phyloP scores from a whole-genome alignment of 2,329 filamentous ascomycete genomes.

The Ceratocystis albifundus region DNA sequence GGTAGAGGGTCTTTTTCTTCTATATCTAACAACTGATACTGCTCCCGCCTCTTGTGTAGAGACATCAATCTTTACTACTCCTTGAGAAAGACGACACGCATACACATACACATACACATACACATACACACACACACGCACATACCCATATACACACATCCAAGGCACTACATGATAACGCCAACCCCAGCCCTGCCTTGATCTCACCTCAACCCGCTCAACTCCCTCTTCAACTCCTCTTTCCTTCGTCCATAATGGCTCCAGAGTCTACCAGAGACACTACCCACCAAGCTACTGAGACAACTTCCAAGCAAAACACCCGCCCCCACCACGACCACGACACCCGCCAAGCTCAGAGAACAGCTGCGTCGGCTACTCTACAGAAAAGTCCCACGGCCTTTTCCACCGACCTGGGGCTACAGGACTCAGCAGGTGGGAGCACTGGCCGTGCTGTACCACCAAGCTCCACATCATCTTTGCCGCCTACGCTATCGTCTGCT shows the following conservation, averaged over 20 bases:
- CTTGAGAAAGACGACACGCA: not conserved
- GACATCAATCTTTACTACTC: too few relatives aligned
- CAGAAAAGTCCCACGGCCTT: not conserved
- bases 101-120: not conserved
- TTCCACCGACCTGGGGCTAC: too few relatives aligned
- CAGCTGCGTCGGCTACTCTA: not conserved
- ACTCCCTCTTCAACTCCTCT: not conserved
- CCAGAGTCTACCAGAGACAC: not conserved
- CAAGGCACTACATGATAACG: not conserved
- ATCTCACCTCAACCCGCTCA: not conserved
- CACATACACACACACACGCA: not conserved
- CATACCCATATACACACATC: not conserved
- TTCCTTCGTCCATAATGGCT: not conserved
- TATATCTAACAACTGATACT: too few relatives aligned
- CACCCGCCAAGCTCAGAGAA: slow-evolving; percentile 6
- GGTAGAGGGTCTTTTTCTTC: too few relatives aligned
- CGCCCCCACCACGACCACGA: not conserved
- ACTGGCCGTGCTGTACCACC: not conserved
- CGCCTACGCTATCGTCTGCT: not conserved
- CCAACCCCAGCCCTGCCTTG: not conserved
- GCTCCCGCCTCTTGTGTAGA: too few relatives aligned
- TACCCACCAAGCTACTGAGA: not conserved
- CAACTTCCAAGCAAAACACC: not conserved
- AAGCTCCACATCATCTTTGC: not conserved
- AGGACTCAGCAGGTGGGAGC: not conserved